Conservation (phyloP, 2,329 filamentous ascomycete species). For the Aureobasidium pullulans region DNA sequence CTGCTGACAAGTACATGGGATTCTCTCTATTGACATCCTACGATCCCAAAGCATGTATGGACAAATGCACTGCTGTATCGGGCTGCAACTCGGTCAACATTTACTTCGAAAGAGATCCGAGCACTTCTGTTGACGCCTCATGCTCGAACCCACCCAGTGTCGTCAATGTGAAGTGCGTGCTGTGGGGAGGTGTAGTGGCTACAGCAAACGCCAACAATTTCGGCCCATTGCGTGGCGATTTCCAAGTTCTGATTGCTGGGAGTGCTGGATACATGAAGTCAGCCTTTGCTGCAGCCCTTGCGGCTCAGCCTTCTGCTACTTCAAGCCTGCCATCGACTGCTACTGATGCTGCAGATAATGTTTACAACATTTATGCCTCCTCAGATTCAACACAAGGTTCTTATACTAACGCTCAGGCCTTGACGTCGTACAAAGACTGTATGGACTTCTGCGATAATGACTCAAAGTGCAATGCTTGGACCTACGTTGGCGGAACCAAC, state of each 20-base stretch:
- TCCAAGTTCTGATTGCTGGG: neutral
- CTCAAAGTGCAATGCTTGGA: conserved; percentile 14
- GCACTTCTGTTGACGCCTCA: conserved; percentile 22
- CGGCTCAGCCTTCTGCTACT: conserved; percentile 3
- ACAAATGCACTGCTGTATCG: neutral
- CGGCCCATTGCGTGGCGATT: conserved; percentile 20
- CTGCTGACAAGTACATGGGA: neutral
- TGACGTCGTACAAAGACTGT: conserved; percentile 15
- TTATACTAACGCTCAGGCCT: conserved; percentile 10
- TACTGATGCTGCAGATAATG: conserved; percentile 12
- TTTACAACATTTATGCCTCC: conserved; percentile 10
- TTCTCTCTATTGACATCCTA: neutral
- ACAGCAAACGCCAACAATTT: conserved; percentile 20
- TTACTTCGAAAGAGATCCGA: conserved; percentile 10
- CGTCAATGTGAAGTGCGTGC: conserved; percentile 26
- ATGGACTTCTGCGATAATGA: conserved; percentile 13
- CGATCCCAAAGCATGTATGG: neutral
- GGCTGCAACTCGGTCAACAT: conserved; percentile 15
- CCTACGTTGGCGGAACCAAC: conserved; percentile 14
- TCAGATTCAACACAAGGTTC: conserved; percentile 10
- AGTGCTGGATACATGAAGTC: neutral
- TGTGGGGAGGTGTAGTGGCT: conserved; percentile 23
- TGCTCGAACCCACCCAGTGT: conserved; percentile 29
- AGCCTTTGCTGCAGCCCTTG: conserved; percentile 16
- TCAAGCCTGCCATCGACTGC: neutral